These are phyloP conservation scores for Solanum hybrid DNA, from an alignment of 305 asterid species.

Conservation along the genomic window DNA sequence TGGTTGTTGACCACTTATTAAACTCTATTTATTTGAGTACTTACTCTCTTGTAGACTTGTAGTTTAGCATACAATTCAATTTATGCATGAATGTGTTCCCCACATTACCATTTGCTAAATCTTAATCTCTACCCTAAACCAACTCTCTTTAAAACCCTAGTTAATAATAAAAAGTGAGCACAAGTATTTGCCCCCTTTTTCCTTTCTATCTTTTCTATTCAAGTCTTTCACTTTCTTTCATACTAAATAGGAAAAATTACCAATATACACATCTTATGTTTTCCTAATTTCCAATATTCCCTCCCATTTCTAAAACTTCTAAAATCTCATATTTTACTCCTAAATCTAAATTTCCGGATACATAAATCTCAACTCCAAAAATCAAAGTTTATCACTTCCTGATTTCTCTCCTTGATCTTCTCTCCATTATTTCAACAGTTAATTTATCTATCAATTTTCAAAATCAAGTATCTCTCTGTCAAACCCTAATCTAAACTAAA, in stretches of 20 bases:
- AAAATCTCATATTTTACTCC: no score
- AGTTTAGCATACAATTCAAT: slow-evolving; percentile 22
- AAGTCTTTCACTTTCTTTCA: background rate
- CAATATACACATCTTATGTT: no score
- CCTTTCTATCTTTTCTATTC: background rate
- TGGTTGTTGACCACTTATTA: background rate
- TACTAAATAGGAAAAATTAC: slow-evolving; percentile 12
- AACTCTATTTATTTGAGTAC: background rate
- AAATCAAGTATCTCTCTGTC: no score
- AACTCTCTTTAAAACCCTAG: slow-evolving; percentile 1
- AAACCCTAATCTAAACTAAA: no score
- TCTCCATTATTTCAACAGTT: no score
- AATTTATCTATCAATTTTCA: no score
- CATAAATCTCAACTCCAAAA: no score
- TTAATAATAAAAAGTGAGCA: slow-evolving; percentile 10
- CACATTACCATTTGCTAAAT: slow-evolving; percentile 27
- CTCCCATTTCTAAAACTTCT: no score
- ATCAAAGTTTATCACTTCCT: no score
- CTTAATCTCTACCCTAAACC: slow-evolving; percentile 8
- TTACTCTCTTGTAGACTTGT: background rate
- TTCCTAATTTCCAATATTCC: no score
- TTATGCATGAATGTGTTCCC: slow-evolving; percentile 60
- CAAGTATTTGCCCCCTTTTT: slow-evolving; percentile 12
- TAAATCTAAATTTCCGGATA: no score
- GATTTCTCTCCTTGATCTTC: no score